Conservation (phyloP, 805 yeast genomes). For the Cyberlindnera maritima region DNA sequence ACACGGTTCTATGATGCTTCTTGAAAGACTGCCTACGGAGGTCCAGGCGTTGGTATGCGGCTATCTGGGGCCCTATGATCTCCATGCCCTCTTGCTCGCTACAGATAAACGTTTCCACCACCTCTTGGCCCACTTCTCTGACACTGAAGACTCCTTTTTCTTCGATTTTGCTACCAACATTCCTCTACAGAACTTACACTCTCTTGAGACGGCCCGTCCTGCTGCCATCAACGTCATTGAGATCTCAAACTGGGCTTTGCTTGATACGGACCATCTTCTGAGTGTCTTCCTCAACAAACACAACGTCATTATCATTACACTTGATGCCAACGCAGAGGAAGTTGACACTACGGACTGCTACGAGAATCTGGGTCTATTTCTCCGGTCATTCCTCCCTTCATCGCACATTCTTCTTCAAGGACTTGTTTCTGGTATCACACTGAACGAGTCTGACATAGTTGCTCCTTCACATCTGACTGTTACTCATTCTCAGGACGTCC, state of each 20-base stretch:
- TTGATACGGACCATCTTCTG: neutral
- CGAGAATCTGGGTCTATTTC: neutral
- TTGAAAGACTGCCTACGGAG: neutral
- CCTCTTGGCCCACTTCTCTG: neutral
- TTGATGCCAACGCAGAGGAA: neutral
- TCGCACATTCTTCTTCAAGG: neutral
- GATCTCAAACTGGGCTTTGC: neutral
- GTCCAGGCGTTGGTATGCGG: neutral
- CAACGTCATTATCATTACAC: neutral
- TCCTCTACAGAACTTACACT: neutral
- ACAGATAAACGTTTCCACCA: neutral
- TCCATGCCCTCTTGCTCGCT: neutral
- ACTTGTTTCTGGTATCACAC: neutral
- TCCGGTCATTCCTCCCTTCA: neutral
- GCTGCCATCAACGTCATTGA: neutral
- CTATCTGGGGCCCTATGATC: neutral
- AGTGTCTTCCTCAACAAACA: neutral
- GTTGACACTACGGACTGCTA: neutral
- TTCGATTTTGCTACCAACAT: neutral
- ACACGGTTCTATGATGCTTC: neutral
- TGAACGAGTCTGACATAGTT: neutral
- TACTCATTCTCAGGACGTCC: neutral
- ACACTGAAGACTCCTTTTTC: neutral
- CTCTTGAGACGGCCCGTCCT: too few relatives aligned
- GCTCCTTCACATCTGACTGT: neutral